Evolutionary conservation across 352 stramenopile genomes (phyloP).

Genomic region (Globisporangium radiosum): DNA sequence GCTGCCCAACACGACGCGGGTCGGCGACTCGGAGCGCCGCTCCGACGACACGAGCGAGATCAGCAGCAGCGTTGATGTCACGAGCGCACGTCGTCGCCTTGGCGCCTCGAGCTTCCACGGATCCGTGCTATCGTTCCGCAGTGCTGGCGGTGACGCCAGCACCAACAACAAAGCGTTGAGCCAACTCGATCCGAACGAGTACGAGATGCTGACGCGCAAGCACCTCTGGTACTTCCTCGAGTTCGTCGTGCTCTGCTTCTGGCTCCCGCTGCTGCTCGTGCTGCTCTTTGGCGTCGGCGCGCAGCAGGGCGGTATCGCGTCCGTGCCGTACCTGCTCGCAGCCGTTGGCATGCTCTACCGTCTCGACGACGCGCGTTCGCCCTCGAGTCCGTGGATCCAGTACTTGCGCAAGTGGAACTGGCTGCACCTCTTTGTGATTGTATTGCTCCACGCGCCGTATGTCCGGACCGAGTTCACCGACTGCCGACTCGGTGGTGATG

Average conservation of each 20-base stretch:
- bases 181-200: conserved; percentile 27
- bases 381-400: conserved; percentile 58
- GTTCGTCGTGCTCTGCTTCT: conserved; percentile 51
- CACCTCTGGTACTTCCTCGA: conserved; percentile 68
- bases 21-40: conserved; percentile 11
- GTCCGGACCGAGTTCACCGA: conserved; percentile 41
- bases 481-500: conserved; percentile 35
- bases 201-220: conserved; percentile 48
- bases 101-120: background rate
- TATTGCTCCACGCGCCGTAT: conserved; percentile 61
- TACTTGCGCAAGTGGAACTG: conserved; percentile 79
- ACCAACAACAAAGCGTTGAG: background rate
- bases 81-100: background rate
- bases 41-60: conserved; percentile 9
- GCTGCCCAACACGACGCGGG: conserved; percentile 48
- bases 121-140: background rate
- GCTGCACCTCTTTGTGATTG: conserved; percentile 73
- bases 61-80: background rate
- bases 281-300: conserved; percentile 70
- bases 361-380: conserved; percentile 57
- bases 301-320: conserved; percentile 62
- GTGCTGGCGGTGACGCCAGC: background rate
- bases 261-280: conserved; percentile 64
- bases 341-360: conserved; percentile 74
- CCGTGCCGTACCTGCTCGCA: conserved; percentile 63